Conservation (phyloP, 257 asterid genomes). For the Solanum bulbocastanum region DNA sequence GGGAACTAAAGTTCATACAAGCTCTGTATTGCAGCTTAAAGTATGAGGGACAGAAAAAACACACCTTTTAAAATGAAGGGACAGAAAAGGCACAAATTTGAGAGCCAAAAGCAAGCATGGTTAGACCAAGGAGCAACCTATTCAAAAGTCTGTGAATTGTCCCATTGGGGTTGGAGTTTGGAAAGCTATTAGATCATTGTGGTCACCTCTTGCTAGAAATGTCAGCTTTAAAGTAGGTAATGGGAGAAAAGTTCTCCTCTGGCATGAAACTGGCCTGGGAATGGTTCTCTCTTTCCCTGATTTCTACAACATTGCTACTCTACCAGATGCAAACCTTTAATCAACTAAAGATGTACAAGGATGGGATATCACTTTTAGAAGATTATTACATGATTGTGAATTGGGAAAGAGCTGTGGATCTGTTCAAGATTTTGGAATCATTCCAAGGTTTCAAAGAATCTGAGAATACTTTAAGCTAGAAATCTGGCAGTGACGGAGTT, state of each 20-base stretch:
- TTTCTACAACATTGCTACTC: not conserved
- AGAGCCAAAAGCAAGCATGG: conserved; percentile 1
- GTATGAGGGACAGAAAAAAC: not conserved
- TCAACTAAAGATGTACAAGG: not conserved
- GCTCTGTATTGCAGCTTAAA: not conserved
- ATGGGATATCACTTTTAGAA: not conserved
- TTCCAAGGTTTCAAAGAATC: not conserved
- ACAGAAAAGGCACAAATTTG: not conserved
- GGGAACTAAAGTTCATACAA: not conserved
- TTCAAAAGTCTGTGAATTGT: not conserved
- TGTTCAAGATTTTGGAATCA: not conserved
- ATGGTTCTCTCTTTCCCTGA: not conserved
- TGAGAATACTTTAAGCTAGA: not conserved
- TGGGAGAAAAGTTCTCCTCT: not conserved
- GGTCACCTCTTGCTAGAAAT: not conserved
- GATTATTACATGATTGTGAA: not conserved
- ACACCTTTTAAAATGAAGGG: not conserved
- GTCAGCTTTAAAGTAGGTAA: not conserved
- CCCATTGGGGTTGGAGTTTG: not conserved
- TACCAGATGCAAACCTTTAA: not conserved
- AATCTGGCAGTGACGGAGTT: not conserved
- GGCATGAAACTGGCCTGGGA: not conserved
- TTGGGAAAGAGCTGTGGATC: not conserved
- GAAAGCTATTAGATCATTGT: not conserved
- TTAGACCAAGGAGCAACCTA: not conserved